Evolutionary conservation across 495 filamentous ascomycete genomes (phyloP).

Genomic region (Lasiosphaeria ovina): DNA sequence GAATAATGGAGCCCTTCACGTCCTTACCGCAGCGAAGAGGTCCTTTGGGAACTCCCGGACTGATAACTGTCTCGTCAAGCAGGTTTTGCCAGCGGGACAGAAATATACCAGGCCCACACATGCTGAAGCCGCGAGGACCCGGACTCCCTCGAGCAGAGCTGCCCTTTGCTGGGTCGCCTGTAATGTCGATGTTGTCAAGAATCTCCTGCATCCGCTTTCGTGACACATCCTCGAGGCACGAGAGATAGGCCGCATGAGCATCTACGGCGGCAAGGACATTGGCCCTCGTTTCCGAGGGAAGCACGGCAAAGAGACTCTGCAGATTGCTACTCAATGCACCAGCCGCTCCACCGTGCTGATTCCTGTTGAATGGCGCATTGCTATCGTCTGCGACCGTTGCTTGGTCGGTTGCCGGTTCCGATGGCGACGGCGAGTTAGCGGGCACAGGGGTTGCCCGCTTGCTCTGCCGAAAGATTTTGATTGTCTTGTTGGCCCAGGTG

Average conservation of each 20-base stretch:
- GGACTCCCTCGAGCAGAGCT: background rate
- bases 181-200: conserved; percentile 30
- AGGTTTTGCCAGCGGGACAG: conserved; percentile 62
- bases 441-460: background rate
- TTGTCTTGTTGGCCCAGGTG: conserved; percentile 32
- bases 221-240: conserved; percentile 46
- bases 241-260: conserved; percentile 54
- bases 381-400: background rate
- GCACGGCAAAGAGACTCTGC: conserved; percentile 42
- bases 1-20: conserved; percentile 47
- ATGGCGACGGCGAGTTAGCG: background rate
- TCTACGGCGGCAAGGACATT: conserved; percentile 45
- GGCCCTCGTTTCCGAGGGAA: conserved; percentile 37
- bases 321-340: conserved; percentile 47
- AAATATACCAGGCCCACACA: conserved; percentile 60
- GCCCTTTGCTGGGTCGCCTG: conserved; percentile 23
- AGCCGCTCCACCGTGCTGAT: conserved; percentile 24
- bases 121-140: conserved; percentile 19
- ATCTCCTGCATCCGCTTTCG: conserved; percentile 45
- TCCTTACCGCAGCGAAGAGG: conserved; percentile 50
- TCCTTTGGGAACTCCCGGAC: conserved; percentile 46
- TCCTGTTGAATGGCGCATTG: background rate
- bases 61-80: conserved; percentile 58
- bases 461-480: conserved; percentile 29
- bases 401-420: background rate